phyloP scores from a whole-genome alignment of 2,329 filamentous ascomycete genomes.

The Cadophora gregata region DNA sequence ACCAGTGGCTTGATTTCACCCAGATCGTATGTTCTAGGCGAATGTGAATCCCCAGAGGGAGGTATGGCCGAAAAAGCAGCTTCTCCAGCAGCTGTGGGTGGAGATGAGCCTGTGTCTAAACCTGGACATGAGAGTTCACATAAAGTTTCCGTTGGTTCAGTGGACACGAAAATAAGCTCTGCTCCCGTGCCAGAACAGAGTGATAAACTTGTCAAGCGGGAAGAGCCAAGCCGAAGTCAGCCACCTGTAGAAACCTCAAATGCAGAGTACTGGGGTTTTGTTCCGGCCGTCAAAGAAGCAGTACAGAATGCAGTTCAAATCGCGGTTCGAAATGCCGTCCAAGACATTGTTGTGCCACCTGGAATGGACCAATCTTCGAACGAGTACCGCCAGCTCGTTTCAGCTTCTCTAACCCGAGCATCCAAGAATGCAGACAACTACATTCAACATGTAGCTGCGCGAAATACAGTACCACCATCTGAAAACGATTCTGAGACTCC shows the following conservation, averaged over 20 bases:
- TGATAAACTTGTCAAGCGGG: neutral
- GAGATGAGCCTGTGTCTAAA: neutral
- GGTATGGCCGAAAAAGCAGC: neutral
- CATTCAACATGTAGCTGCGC: slow-evolving; percentile 33
- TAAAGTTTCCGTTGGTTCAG: neutral
- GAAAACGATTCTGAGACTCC: slow-evolving; percentile 24
- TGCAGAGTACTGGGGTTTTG: slow-evolving; percentile 41
- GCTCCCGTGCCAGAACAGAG: neutral
- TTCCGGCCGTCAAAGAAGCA: slow-evolving; percentile 38
- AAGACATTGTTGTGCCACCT: slow-evolving; percentile 34
- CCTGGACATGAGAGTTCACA: neutral
- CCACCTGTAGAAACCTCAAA: slow-evolving; percentile 22
- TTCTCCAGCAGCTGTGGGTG: neutral
- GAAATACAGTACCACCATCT: slow-evolving; percentile 26
- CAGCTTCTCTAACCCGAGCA: slow-evolving; percentile 36
- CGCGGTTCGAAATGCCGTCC: slow-evolving; percentile 40
- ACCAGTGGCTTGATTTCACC: neutral
- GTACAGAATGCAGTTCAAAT: slow-evolving; percentile 39
- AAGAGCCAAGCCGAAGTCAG: no score
- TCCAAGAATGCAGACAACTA: slow-evolving; percentile 38
- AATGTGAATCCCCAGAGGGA: slow-evolving; percentile 5
- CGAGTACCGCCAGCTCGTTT: slow-evolving; percentile 37
- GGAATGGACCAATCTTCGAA: slow-evolving; percentile 32
- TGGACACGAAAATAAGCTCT: neutral
- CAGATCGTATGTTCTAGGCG: slow-evolving; percentile 7